Conservation (phyloP, 768 basidiomycete species). For the Hemileccinum impolitum region DNA sequence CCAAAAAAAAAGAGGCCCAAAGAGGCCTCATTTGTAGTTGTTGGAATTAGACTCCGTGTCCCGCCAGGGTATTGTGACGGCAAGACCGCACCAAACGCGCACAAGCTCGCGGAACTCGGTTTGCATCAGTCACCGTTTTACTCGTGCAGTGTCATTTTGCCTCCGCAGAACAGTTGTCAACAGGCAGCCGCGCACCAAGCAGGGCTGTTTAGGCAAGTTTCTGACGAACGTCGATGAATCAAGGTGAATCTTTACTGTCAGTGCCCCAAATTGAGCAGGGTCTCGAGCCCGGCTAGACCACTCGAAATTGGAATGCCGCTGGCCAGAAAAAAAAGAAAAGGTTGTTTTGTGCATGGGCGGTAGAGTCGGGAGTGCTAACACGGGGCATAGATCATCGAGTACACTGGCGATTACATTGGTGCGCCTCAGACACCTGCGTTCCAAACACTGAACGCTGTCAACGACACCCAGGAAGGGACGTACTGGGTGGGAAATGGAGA, state of each 20-base stretch:
- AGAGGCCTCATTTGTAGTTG: conserved; percentile 13
- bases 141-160: conserved; percentile 11
- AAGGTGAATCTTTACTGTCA: conserved; percentile 6
- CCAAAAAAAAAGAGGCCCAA: conserved; percentile 1
- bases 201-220: neutral
- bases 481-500: conserved; percentile 4
- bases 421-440: neutral
- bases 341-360: neutral
- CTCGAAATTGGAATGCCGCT: conserved; percentile 15
- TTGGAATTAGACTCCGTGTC: conserved; percentile 17
- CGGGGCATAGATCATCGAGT: neutral
- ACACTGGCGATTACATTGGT: conserved; percentile 1
- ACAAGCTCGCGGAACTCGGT: conserved; percentile 16
- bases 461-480: neutral
- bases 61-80: conserved; percentile 25
- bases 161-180: conserved; percentile 11
- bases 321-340: neutral
- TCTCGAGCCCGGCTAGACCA: conserved; percentile 1
- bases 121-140: conserved; percentile 12
- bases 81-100: conserved; percentile 27
- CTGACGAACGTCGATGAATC: neutral
- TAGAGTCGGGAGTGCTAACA: neutral
- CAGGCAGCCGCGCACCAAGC: neutral
- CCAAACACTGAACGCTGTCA: neutral
- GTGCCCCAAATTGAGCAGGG: neutral